phyloP scores from a whole-genome alignment of 2,329 filamentous ascomycete species.

The Davidsoniella eucalypti region DNA sequence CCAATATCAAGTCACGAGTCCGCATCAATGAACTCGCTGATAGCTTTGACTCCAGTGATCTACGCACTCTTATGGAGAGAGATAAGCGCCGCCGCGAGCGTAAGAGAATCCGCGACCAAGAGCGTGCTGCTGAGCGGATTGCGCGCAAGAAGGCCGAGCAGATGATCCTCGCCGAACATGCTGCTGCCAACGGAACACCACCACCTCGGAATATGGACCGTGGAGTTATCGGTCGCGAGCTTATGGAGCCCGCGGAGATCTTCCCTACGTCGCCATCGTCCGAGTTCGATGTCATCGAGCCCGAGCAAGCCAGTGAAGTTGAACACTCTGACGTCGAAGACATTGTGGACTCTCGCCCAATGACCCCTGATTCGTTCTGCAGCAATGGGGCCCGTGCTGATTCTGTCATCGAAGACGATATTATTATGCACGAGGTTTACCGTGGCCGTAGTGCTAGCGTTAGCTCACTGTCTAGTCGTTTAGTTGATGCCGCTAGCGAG shows the following conservation, averaged over 20 bases:
- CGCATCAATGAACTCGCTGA: conserved; percentile 60
- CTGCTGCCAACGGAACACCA: not conserved
- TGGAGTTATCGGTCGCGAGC: conserved; percentile 14
- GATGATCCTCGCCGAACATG: not conserved
- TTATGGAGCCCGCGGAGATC: conserved; percentile 11
- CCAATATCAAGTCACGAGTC: conserved; percentile 47
- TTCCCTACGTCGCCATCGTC: not conserved
- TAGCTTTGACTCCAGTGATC: conserved; percentile 64
- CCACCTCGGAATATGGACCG: conserved; percentile 11
- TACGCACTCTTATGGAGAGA: conserved; percentile 79
- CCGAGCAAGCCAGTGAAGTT: not conserved
- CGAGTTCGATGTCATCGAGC: not conserved
- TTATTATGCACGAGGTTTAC: not conserved
- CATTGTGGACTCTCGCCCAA: not conserved
- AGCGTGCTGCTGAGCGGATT: conserved; percentile 38
- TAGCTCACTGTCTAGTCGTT: not conserved
- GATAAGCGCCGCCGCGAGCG: conserved; percentile 67
- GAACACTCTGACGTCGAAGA: not conserved
- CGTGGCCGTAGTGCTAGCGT: not conserved
- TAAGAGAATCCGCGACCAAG: conserved; percentile 51
- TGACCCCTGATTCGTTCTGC: conserved; percentile 2
- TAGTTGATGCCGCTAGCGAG: not conserved
- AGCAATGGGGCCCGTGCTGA: not conserved
- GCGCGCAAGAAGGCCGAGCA: conserved; percentile 10
- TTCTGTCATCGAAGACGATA: not conserved